phyloP scores from a whole-genome alignment of 176 grass and related monocot genomes.

The Ensete glaucum region DNA sequence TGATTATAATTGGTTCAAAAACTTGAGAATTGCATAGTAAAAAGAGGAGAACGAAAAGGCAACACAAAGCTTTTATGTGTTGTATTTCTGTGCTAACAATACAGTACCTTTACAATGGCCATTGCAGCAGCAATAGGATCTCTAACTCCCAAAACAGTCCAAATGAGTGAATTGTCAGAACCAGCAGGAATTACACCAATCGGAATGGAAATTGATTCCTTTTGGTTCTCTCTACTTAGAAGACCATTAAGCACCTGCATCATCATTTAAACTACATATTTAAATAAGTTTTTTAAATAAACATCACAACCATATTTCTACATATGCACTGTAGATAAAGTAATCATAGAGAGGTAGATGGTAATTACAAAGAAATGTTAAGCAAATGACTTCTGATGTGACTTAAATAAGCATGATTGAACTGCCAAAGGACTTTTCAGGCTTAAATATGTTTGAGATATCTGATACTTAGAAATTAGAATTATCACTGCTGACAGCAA shows the following conservation, averaged over 20 bases:
- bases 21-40: no score
- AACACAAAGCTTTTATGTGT: neutral
- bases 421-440: neutral
- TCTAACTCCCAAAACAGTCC: conserved; percentile 90
- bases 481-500: neutral
- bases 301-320: neutral
- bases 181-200: conserved; percentile 98
- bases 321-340: neutral
- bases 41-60: neutral
- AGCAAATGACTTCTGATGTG: neutral
- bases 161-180: conserved; percentile 97
- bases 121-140: conserved; percentile 95
- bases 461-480: neutral
- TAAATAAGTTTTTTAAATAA: no score
- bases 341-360: neutral
- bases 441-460: neutral
- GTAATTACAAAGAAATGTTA: neutral
- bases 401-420: neutral
- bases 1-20: no score
- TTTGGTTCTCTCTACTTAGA: conserved; percentile 73
- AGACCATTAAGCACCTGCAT: conserved; percentile 89
- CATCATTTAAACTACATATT: conserved; percentile 10
- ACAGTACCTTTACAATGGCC: conserved; percentile 75
- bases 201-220: conserved; percentile 85
- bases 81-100: neutral